phyloP scores from a whole-genome alignment of 2,329 filamentous ascomycete genomes.

The Hortaea sp. region DNA sequence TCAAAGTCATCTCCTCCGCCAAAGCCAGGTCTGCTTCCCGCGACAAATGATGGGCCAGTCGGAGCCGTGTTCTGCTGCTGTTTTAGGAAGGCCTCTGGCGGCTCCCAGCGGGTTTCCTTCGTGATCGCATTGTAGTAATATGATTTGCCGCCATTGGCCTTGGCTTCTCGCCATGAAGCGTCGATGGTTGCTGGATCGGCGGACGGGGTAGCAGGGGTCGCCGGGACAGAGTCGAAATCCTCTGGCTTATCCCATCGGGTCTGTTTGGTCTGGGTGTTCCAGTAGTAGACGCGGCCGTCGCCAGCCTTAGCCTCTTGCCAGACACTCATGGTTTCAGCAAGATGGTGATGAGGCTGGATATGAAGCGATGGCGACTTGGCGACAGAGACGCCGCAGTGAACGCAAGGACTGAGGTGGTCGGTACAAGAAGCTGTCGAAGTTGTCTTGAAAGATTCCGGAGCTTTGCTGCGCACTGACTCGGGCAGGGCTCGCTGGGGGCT shows the following conservation, averaged over 20 bases:
- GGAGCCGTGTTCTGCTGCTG: constrained; percentile 10
- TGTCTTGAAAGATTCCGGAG: not conserved
- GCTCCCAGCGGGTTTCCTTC: constrained; percentile 88
- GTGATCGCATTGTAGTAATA: constrained; percentile 93
- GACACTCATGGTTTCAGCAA: constrained; percentile 11
- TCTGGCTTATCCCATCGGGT: constrained; percentile 94
- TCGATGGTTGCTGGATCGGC: constrained; percentile 51
- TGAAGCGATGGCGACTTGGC: not conserved
- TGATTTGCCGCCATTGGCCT: constrained; percentile 71
- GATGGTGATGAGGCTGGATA: constrained; percentile 1
- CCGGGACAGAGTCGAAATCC: constrained; percentile 42
- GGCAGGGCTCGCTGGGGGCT: not conserved
- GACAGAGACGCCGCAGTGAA: not conserved
- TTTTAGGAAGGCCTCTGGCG: constrained; percentile 45
- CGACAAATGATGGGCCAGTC: constrained; percentile 42
- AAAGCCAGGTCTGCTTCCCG: constrained; percentile 33
- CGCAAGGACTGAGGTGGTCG: not conserved
- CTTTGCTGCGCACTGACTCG: not conserved
- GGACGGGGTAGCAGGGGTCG: constrained; percentile 52
- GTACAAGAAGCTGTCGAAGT: not conserved
- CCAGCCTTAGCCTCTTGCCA: constrained; percentile 19
- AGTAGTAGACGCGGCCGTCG: constrained; percentile 74
- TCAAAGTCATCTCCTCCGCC: constrained; percentile 17
- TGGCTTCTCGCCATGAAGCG: constrained; percentile 79
- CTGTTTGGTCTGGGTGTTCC: constrained; percentile 72